A percentile compares a stretch with the other conserved stretches of the same genome.
Evolutionary conservation across 768 basidiomycete species (phyloP).

Genomic region (Hypholoma sublateritium): DNA sequence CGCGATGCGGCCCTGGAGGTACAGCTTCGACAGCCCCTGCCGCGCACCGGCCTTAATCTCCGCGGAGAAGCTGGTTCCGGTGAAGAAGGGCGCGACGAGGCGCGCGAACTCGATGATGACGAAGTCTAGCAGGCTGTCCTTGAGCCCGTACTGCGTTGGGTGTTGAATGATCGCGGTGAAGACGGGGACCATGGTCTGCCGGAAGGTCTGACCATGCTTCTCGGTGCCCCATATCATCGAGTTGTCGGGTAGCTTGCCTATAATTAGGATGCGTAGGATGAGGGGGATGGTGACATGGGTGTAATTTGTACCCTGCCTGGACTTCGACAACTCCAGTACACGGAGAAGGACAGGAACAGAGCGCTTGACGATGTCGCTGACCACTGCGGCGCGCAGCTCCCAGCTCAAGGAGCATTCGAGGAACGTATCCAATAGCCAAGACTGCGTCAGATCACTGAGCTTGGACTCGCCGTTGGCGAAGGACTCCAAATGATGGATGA

Average conservation of each 20-base stretch:
- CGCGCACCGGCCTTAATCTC: constrained; percentile 26
- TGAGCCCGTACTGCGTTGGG: constrained; percentile 30
- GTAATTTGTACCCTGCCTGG: constrained; percentile 24
- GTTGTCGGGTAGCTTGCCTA: constrained; percentile 22
- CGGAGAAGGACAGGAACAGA: constrained; percentile 35
- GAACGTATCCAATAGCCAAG: constrained; percentile 39
- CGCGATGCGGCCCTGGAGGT: constrained; percentile 32
- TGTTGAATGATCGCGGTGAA: constrained; percentile 31
- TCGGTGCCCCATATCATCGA: constrained; percentile 27
- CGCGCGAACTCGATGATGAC: constrained; percentile 31
- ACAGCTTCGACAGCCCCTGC: constrained; percentile 35
- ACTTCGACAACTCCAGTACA: constrained; percentile 30
- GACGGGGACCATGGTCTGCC: constrained; percentile 30
- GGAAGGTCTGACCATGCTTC: constrained; percentile 27
- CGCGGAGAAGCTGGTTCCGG: constrained; percentile 28
- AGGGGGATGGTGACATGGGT: constrained; percentile 30
- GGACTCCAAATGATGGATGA: constrained; percentile 32
- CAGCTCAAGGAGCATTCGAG: constrained; percentile 35
- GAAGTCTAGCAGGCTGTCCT: constrained; percentile 30
- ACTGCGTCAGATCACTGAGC: constrained; percentile 30
- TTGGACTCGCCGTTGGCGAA: constrained; percentile 29
- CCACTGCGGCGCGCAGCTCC: constrained; percentile 36
- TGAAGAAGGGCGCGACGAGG: constrained; percentile 30
- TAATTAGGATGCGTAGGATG: constrained; percentile 31
- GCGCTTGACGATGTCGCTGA: constrained; percentile 31